Percentiles rank a stretch among this genome's conserved stretches.
Conservation (phyloP, 331 rosid genomes). For the Quercus lobata region DNA sequence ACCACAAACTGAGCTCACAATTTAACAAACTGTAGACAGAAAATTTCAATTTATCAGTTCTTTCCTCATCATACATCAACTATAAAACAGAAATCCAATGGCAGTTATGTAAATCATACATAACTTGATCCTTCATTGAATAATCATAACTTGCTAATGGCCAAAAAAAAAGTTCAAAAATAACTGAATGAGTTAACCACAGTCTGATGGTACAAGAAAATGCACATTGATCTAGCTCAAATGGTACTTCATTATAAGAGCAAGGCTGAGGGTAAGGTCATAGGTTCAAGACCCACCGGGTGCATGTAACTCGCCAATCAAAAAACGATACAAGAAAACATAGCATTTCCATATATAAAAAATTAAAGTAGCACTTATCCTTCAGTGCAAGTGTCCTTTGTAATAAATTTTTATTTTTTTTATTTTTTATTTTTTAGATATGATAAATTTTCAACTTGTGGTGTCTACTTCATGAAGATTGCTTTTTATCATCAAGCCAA, state of each 20-base stretch:
- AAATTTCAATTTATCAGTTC: too few species aligned
- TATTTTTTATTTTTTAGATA: too few species aligned
- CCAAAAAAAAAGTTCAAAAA: not conserved
- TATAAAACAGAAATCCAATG: not conserved
- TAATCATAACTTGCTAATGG: not conserved
- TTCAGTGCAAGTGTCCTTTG: not conserved
- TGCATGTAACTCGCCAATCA: too few species aligned
- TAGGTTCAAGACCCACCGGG: too few species aligned
- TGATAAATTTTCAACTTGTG: too few species aligned
- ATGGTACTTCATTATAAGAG: too few species aligned
- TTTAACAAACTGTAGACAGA: not conserved
- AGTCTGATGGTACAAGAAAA: not conserved
- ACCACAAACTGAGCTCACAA: not conserved
- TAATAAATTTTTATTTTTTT: not conserved
- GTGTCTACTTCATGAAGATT: too few species aligned
- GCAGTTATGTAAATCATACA: not conserved
- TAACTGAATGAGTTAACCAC: not conserved
- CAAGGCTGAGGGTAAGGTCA: too few species aligned
- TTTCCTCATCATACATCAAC: too few species aligned
- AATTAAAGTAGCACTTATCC: not conserved
- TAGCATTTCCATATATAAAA: not conserved
- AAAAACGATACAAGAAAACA: not conserved
- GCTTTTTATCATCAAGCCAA: too few species aligned
- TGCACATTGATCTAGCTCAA: too few species aligned
- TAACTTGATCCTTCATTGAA: not conserved